Base-by-base conservation (phyloP, 2,329 filamentous ascomycete genomes). In the Colletotrichum musae region DNA sequence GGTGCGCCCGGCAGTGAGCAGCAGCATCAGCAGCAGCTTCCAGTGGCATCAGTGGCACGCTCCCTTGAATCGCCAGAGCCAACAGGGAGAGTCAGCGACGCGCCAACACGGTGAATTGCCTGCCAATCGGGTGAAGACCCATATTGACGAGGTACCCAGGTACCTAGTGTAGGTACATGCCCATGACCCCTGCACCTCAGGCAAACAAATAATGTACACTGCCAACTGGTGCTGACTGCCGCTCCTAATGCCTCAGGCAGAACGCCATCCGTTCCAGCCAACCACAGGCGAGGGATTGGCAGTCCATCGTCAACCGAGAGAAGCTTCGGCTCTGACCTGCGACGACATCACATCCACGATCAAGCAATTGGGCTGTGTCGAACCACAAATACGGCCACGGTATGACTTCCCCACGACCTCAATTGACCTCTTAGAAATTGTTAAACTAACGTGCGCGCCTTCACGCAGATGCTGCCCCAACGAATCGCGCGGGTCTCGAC, bases 381-480 rank as follows among this genome's bases (percentile, higher is more conserved):
- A 77, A 78, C 76, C 76, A 74, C 59, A 65, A 72, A 65, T 64
- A 50, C 68, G 74, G 78, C 79, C 77, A 82, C 76, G 73, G 82
- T 80, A 78, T 28, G 75, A 70, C 18, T 7, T 1, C 15, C 18
- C 9, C 13, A 1, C 2, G 5, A 24, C 13, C 24, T 41, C 62
- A 66, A 70, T 61, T 67, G 50, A 39, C 18, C 36, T 4, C 5
- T 1, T 5, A 1, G 1, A 26, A 16, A 2, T 2, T 5, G 2
- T 4, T 3, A 12, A 24, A 4, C 56, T 67, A 48, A 71, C 45
- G 2, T 56, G 12, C 28, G 32, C 61, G 16, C 6, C 39, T 4
- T 32, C 6, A 15, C 58, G 15, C 76, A 91, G 88, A 91, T 91
- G 89, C 84, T 91, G 79, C 83, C 86, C 73, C 85, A 85, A 81